Evolutionary conservation across 441 rosid genomes (phyloP).

Genomic region (Euphorbia schlechtendalii): DNA sequence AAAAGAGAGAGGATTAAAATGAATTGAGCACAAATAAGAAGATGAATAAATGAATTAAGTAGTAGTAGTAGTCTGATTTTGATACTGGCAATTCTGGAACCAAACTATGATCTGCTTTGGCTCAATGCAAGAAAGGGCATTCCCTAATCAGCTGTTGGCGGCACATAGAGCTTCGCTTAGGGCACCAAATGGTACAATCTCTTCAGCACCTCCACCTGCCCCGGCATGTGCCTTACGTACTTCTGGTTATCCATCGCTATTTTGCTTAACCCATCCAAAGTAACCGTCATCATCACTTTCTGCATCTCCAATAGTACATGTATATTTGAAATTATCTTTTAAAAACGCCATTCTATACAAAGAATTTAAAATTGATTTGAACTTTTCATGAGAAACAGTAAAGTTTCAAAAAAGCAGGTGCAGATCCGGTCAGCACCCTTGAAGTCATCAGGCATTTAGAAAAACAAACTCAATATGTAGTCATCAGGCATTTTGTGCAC

Average conservation of each 20-base stretch:
- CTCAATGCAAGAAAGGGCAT: too few species aligned
- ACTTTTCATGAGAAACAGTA: background rate
- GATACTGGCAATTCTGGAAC: conserved; percentile 98
- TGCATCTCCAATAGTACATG: background rate
- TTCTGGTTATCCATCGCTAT: conserved; percentile 78
- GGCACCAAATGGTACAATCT: conserved; percentile 94
- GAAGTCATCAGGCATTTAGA: too few species aligned
- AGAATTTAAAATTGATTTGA: too few species aligned
- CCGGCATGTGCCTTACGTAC: conserved; percentile 94
- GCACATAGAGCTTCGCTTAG: conserved; percentile 92
- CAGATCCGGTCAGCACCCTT: too few species aligned
- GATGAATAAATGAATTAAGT: background rate
- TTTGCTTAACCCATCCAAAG: conserved; percentile 27
- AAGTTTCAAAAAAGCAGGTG: conserved; percentile 13
- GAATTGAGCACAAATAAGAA: too few species aligned
- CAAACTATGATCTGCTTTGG: conserved; percentile 95
- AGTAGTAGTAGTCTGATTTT: background rate
- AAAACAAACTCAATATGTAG: too few species aligned
- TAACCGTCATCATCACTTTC: conserved; percentile 52
- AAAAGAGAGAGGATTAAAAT: too few species aligned
- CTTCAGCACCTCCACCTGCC: conserved; percentile 96
- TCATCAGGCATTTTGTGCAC: too few species aligned
- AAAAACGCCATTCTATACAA: too few species aligned
- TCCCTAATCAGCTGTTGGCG: conserved; percentile 93
- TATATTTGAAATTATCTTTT: background rate